Base-by-base conservation (phyloP, 495 filamentous ascomycete genomes). In the Chaetomidium leptoderma region DNA sequence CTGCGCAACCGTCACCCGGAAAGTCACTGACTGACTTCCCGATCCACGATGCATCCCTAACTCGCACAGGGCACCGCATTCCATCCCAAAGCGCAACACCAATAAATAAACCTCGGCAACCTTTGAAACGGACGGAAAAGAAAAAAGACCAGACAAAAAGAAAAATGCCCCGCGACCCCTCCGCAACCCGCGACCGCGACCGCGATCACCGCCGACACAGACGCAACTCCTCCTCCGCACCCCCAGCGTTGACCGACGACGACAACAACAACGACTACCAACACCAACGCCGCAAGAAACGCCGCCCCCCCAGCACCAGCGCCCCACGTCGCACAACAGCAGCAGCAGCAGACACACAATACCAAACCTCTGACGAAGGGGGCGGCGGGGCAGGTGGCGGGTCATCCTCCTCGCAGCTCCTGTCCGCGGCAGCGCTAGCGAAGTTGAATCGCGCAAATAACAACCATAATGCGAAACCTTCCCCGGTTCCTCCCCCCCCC, bases 391-490 rank as follows among this genome's bases (percentile, higher is more conserved):
- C 17, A n/a, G n/a, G n/a, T n/a, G n/a, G n/a, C n/a, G n/a, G n/a
- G 6, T 2, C 39, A 10, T 19, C 43, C 9, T 3, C 44, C 16
- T 44, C 59, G 66, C 17, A 30, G 50, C 26, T 13, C 6, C 66
- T 83, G 30, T 83, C 80, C 32, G 77, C 78, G 11, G 81, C 83
- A 55, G 79, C 85, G 8, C 67, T 89, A 56, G 85, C 85, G 16
- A 78, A 79, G 62, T 66, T 89, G 37, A 78, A 87, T 58, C 72
- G 78, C n/a, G 70, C 80, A 29, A 84, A 86, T 62, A n/a, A n/a
- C n/a, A n/a, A n/a, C n/a, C n/a, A n/a, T n/a, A n/a, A n/a, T n/a
- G n/a, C n/a, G n/a, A n/a, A n/a, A n/a, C n/a, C n/a, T n/a, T n/a
- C n/a, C n/a, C n/a, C n/a, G n/a, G n/a, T n/a, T n/a, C n/a, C n/a